These are phyloP conservation scores for Tinospora cordifolia DNA, from an alignment of 164 flowering plant species.

Conservation along the genomic window DNA sequence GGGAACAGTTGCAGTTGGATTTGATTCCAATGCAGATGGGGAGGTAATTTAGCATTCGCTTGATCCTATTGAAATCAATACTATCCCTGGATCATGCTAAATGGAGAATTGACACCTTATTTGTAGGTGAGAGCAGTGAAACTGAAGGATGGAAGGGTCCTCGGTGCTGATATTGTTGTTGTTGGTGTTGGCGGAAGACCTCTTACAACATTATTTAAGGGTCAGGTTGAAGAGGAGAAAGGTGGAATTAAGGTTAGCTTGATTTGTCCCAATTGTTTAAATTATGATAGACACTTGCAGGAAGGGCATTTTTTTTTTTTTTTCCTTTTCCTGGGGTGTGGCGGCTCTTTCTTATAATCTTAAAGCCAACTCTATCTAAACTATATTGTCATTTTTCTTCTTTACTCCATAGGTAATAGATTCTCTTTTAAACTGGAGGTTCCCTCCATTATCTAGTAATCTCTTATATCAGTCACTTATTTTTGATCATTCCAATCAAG, in stretches of 20 bases:
- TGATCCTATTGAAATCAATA: background rate
- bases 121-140: slow-evolving; percentile 80
- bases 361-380: too few relatives aligned
- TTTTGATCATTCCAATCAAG: too few relatives aligned
- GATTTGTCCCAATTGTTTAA: too few relatives aligned
- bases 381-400: too few relatives aligned
- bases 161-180: slow-evolving; percentile 95
- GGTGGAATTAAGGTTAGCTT: slow-evolving; percentile 87
- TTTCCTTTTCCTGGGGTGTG: too few relatives aligned
- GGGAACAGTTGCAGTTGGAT: slow-evolving; percentile 93
- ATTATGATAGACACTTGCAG: too few relatives aligned
- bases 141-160: slow-evolving; percentile 76
- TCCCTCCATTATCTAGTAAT: too few relatives aligned
- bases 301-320: too few relatives aligned
- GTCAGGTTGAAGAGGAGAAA: slow-evolving; percentile 88
- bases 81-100: background rate
- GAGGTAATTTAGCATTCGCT: slow-evolving; percentile 43
- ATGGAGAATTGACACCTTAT: background rate
- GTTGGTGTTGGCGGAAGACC: slow-evolving; percentile 97
- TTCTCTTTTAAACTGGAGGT: too few relatives aligned
- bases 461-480: too few relatives aligned
- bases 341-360: too few relatives aligned
- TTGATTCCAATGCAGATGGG: slow-evolving; percentile 58
- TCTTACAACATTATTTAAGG: slow-evolving; percentile 65
- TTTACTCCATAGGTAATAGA: too few relatives aligned